Conservation (phyloP, 2,329 filamentous ascomycete species). For the Biscogniauxia mediterranea region DNA sequence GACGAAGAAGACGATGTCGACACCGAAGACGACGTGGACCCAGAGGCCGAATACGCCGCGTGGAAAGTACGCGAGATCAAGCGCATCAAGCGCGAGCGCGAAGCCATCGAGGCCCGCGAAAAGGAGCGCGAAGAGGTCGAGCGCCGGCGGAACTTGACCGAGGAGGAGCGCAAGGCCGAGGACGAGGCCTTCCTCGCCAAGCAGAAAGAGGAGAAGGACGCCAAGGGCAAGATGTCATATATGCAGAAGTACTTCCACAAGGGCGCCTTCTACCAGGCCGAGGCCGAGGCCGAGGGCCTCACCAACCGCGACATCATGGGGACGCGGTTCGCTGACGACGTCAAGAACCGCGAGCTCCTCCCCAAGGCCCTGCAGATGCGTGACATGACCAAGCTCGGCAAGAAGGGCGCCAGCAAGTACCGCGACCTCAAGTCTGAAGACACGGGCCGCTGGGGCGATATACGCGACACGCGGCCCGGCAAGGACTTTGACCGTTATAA, state of each 20-base stretch:
- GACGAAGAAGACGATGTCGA: slow-evolving; percentile 74
- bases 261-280: slow-evolving; percentile 90
- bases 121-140: slow-evolving; percentile 86
- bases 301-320: slow-evolving; percentile 85
- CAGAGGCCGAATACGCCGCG: slow-evolving; percentile 82
- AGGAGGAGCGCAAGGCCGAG: slow-evolving; percentile 81
- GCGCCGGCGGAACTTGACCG: slow-evolving; percentile 79
- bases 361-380: slow-evolving; percentile 90
- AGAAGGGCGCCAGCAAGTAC: slow-evolving; percentile 88
- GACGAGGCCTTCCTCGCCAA: slow-evolving; percentile 74
- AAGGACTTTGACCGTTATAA: slow-evolving; percentile 42
- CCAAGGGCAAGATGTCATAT: slow-evolving; percentile 77
- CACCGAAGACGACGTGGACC: slow-evolving; percentile 83
- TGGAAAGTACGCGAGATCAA: slow-evolving; percentile 93
- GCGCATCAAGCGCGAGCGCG: slow-evolving; percentile 82
- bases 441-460: slow-evolving; percentile 80
- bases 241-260: slow-evolving; percentile 98
- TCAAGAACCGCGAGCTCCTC: slow-evolving; percentile 75
- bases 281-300: slow-evolving; percentile 71
- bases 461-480: slow-evolving; percentile 48
- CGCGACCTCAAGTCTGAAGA: slow-evolving; percentile 86
- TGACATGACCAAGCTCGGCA: slow-evolving; percentile 90
- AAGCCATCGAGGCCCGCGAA: slow-evolving; percentile 80
- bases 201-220: slow-evolving; percentile 77
- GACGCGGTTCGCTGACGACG: slow-evolving; percentile 76